phyloP scores from a whole-genome alignment of 2,329 filamentous ascomycete genomes.

The Pseudofabraea citricarpa region DNA sequence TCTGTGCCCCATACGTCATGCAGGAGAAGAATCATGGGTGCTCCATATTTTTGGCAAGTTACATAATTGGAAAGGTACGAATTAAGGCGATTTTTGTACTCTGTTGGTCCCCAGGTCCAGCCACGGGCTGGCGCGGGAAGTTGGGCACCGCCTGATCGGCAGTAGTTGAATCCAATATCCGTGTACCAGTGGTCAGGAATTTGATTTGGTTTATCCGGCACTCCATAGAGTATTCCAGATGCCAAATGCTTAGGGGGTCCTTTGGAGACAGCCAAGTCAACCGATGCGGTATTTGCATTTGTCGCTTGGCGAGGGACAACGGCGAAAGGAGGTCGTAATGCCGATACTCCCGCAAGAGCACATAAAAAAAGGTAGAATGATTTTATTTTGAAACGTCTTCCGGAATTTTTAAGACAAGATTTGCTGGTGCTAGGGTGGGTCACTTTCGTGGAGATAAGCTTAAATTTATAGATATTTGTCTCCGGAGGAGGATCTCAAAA shows the following conservation, averaged over 20 bases:
- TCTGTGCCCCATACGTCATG: slow-evolving; percentile 43
- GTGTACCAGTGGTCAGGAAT: slow-evolving; percentile 34
- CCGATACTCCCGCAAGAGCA: too few species aligned
- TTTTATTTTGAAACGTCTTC: too few species aligned
- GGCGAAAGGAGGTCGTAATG: too few species aligned
- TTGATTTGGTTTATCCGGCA: slow-evolving; percentile 31
- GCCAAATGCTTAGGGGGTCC: slow-evolving; percentile 30
- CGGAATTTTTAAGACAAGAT: too few species aligned
- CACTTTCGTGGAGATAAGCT: too few species aligned
- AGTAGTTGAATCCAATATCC: slow-evolving; percentile 35
- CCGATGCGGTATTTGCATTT: slow-evolving; percentile 8
- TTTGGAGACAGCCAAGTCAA: slow-evolving; percentile 24
- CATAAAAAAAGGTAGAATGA: too few species aligned
- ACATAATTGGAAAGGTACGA: slow-evolving; percentile 38
- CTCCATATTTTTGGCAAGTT: slow-evolving; percentile 35
- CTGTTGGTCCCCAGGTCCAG: slow-evolving; percentile 32
- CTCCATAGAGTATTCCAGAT: slow-evolving; percentile 37
- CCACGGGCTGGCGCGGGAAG: slow-evolving; percentile 26
- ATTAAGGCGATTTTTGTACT: slow-evolving; percentile 32
- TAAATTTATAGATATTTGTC: too few species aligned
- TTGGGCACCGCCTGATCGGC: slow-evolving; percentile 36
- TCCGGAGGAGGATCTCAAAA: too few species aligned
- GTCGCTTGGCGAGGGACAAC: too few species aligned
- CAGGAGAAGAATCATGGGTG: slow-evolving; percentile 35
- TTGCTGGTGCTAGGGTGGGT: too few species aligned